Conservation (phyloP, 1,284 basidiomycete genomes). For the Peniophora sp. region DNA sequence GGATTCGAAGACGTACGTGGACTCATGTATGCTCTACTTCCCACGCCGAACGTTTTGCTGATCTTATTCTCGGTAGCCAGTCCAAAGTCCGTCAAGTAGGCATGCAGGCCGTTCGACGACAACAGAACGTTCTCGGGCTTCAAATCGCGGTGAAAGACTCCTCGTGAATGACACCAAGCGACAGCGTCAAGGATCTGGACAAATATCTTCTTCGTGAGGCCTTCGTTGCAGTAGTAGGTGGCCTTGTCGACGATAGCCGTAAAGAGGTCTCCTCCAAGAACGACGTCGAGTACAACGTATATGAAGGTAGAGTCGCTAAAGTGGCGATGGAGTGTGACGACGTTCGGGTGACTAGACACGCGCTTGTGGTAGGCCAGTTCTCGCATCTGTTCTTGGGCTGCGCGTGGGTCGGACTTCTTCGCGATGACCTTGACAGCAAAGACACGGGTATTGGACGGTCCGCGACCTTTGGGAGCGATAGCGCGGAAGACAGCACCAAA, state of each 20-base stretch:
- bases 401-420: neutral
- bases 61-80: constrained; percentile 47
- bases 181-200: constrained; percentile 58
- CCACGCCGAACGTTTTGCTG: constrained; percentile 41
- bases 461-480: constrained; percentile 21
- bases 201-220: constrained; percentile 24
- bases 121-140: constrained; percentile 71
- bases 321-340: constrained; percentile 51
- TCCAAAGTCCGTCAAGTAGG: constrained; percentile 61
- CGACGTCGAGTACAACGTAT: constrained; percentile 58
- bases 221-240: neutral
- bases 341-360: constrained; percentile 45
- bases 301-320: constrained; percentile 47
- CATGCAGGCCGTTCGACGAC: constrained; percentile 31
- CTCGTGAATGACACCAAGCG: constrained; percentile 43
- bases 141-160: constrained; percentile 63
- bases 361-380: constrained; percentile 38
- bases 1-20: constrained; percentile 33
- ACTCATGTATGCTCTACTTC: constrained; percentile 49
- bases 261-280: constrained; percentile 57
- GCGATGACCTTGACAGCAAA: constrained; percentile 60
- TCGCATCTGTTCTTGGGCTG: constrained; percentile 12
- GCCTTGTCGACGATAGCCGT: constrained; percentile 42
- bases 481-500: constrained; percentile 42
- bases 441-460: constrained; percentile 14